A percentile compares a stretch with the other conserved stretches of the same genome.
Conservation (phyloP, 306 rosid species). For the Castanea crenata region DNA sequence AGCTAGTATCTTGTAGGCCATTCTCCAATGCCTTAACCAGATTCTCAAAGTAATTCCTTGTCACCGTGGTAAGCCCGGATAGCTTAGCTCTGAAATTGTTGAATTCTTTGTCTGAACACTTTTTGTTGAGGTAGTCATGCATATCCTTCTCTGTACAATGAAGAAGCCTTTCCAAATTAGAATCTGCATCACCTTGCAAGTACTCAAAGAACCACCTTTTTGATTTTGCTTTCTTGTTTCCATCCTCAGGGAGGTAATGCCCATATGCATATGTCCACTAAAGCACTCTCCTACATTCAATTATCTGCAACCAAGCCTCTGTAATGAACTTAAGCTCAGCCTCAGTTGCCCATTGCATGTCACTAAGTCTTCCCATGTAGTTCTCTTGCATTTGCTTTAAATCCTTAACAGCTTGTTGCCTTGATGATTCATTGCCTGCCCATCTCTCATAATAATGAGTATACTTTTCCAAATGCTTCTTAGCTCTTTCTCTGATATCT, state of each 20-base stretch:
- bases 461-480: slow-evolving; percentile 80
- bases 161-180: slow-evolving; percentile 73
- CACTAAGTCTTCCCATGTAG: slow-evolving; percentile 78
- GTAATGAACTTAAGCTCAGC: slow-evolving; percentile 86
- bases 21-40: slow-evolving; percentile 51
- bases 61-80: slow-evolving; percentile 69
- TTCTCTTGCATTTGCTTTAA: slow-evolving; percentile 69
- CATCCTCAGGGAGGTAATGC: slow-evolving; percentile 68
- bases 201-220: slow-evolving; percentile 66
- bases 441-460: slow-evolving; percentile 91
- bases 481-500: slow-evolving; percentile 81
- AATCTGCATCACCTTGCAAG: slow-evolving; percentile 78
- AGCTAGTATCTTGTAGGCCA: slow-evolving; percentile 45
- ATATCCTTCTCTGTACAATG: slow-evolving; percentile 85
- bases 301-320: slow-evolving; percentile 92
- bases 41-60: slow-evolving; percentile 55
- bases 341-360: slow-evolving; percentile 76
- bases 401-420: slow-evolving; percentile 80
- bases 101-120: slow-evolving; percentile 44
- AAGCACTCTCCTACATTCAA: slow-evolving; percentile 84
- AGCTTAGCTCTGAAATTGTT: slow-evolving; percentile 83
- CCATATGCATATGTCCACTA: slow-evolving; percentile 96
- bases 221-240: slow-evolving; percentile 26
- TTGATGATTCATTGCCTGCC: slow-evolving; percentile 90
- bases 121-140: slow-evolving; percentile 52